Conservation (phyloP, 169 alveolate genomes). For the Cryptosporidium meleagridis region DNA sequence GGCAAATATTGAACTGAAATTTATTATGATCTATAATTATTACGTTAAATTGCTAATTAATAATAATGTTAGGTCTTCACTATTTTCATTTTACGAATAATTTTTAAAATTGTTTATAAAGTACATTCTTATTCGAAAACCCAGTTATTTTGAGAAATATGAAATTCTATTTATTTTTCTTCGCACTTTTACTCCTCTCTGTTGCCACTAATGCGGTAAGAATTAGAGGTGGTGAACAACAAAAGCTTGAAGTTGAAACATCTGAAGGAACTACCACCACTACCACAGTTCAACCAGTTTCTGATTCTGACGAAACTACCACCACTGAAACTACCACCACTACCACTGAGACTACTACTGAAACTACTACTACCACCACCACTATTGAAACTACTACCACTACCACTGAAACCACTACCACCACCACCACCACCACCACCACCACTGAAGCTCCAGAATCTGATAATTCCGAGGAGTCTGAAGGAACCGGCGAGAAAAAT, state of each 20-base stretch:
- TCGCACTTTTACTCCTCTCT: background rate
- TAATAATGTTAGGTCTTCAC: background rate
- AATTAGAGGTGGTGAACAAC: slow-evolving; percentile 8
- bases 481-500: no score
- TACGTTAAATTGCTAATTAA: background rate
- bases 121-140: background rate
- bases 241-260: background rate
- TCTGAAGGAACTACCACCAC: background rate
- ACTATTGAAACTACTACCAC: no score
- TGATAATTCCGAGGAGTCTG: no score
- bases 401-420: no score
- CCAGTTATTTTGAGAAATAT: background rate
- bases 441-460: no score
- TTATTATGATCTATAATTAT: background rate
- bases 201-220: slow-evolving; percentile 48
- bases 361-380: no score
- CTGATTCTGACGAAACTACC: background rate
- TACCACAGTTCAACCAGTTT: background rate
- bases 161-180: background rate
- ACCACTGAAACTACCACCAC: background rate
- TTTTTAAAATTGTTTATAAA: background rate
- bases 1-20: background rate
- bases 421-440: no score
- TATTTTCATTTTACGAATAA: background rate
- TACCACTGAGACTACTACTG: no score